Percentiles rank a stretch among this genome's conserved stretches.
These are phyloP conservation scores for Eragrostis curvula DNA, from an alignment of 176 grass and related monocot species.

Conservation along the genomic window DNA sequence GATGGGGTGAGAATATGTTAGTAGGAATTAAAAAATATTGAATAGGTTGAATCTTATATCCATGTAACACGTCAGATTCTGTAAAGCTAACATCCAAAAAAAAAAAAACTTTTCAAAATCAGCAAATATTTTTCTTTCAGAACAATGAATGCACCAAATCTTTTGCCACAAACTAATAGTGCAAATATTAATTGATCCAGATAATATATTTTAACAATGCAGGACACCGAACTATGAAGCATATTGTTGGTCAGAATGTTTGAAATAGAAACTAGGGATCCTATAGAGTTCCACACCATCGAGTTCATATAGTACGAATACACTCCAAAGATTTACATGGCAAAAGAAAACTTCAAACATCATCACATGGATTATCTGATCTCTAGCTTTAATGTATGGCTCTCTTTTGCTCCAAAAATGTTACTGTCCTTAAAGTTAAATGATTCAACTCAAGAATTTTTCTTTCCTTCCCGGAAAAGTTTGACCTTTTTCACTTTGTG, in stretches of 20 bases:
- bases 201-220: slow-evolving; percentile 2
- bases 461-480: slow-evolving; percentile 2
- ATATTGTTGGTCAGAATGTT: slow-evolving; percentile 12
- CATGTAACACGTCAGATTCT: background rate
- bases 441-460: slow-evolving; percentile 8
- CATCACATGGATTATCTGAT: slow-evolving; percentile 1
- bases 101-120: background rate
- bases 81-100: slow-evolving; percentile 2
- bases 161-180: background rate
- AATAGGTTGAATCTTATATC: background rate
- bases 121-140: background rate
- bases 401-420: background rate
- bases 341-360: slow-evolving; percentile 7
- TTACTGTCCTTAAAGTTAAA: background rate
- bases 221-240: background rate
- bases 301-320: slow-evolving; percentile 18
- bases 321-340: background rate
- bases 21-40: background rate
- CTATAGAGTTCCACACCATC: background rate
- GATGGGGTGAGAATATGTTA: slow-evolving; percentile 28
- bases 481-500: background rate
- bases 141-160: slow-evolving; percentile 9
- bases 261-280: slow-evolving; percentile 9
- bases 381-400: background rate
- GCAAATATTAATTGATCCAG: background rate